Base-by-base conservation (phyloP, 1,284 basidiomycete species). In the Leccinum solheimii region DNA sequence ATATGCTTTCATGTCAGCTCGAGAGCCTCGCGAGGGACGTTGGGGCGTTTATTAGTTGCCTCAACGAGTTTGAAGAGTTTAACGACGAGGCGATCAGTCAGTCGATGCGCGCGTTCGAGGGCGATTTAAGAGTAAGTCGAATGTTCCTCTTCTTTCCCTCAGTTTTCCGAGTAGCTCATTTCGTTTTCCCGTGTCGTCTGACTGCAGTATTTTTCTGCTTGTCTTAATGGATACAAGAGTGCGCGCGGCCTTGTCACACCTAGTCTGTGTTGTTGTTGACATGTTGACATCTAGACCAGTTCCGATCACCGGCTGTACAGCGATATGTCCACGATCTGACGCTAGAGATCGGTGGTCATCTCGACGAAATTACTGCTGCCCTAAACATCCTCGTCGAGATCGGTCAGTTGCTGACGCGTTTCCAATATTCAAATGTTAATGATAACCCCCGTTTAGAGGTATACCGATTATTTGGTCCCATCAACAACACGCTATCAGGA, bases 401-500 rank as follows among this genome's bases (percentile, higher is more conserved):
- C 58, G 81, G 84, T 82, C 58, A 51, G 77, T 72, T 49, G 7
- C 14, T 21, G 5, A 30, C 45, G 21, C 26, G 27, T 36, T 40
- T 57, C 54, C 11, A 27, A 57, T 48, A 8, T 16, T 14, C 26
- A 26, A 34, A 26, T 32, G 27, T 4, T 14, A 26, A n/a, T 65
- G 45, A 73, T 14, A 54, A 43, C 26, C 36, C 11, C 19, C 21
- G 21, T 60, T 19, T 58, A 32, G 4, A 32, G 30, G 84, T 66
- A 80, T 86, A 50, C 83, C 84, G 7, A 84, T 81, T 2, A 84
- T 86, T 57, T 79, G 83, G 51, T 85, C 83, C 58, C 82, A 83
- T 27, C 86, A 87, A 65, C 79, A 81, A 62, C 84, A 85, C 52
- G 81, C 79, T 0, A 77, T 81, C 7, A 76, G 69, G 63, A 83